Evolutionary conservation across 257 asterid species (phyloP).

Genomic region (Primulina eburnea): DNA sequence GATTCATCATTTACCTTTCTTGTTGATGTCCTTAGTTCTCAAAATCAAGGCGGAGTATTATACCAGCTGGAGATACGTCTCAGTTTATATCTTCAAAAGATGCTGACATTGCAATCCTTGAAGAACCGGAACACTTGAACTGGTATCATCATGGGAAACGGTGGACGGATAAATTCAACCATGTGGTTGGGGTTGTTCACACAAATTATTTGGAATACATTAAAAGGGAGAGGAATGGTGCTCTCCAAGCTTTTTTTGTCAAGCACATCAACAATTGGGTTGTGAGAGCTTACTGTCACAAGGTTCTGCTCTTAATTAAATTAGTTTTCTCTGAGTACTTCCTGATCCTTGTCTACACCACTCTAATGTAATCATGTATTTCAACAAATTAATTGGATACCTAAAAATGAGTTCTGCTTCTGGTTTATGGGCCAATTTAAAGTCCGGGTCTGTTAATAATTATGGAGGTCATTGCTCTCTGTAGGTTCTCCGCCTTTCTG

Average conservation of each 20-base stretch:
- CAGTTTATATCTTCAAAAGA: slow-evolving; percentile 82
- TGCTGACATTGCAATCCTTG: slow-evolving; percentile 95
- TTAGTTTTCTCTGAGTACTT: slow-evolving; percentile 3
- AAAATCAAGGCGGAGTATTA: slow-evolving; percentile 81
- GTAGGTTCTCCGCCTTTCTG: slow-evolving; percentile 95
- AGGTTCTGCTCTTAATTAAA: slow-evolving; percentile 45
- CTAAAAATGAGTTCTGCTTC: slow-evolving; percentile 2
- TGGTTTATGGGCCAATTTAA: background rate
- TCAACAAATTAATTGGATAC: background rate
- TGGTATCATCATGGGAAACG: slow-evolving; percentile 99
- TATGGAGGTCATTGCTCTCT: slow-evolving; percentile 16
- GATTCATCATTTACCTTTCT: slow-evolving; percentile 17
- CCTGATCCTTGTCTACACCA: slow-evolving; percentile 5
- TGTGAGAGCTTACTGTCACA: slow-evolving; percentile 81
- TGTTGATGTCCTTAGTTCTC: slow-evolving; percentile 50
- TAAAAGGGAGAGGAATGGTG: slow-evolving; percentile 98
- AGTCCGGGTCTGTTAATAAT: slow-evolving; percentile 12
- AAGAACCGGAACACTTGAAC: slow-evolving; percentile 98
- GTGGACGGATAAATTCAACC: slow-evolving; percentile 98
- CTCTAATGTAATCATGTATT: background rate
- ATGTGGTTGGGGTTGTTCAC: slow-evolving; percentile 93
- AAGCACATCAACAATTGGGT: slow-evolving; percentile 96
- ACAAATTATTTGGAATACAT: slow-evolving; percentile 97
- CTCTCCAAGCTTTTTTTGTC: slow-evolving; percentile 87
- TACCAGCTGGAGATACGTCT: slow-evolving; percentile 97